Evolutionary conservation across 83 land plant genomes (phyloP).

Genomic region (Diphasiastrum complanatum): DNA sequence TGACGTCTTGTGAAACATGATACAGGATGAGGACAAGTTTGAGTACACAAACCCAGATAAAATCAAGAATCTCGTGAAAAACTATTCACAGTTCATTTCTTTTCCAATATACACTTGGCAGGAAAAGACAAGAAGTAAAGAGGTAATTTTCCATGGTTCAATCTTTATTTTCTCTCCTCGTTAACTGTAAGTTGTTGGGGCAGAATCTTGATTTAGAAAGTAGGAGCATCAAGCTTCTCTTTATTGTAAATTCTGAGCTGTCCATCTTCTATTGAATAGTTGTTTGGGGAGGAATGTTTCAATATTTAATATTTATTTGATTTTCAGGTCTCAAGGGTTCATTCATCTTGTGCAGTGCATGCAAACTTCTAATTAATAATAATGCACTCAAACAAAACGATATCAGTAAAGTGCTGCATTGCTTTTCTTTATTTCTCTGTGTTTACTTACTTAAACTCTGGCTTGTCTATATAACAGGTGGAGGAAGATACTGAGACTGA

Average conservation of each 20-base stretch:
- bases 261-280: too few relatives aligned
- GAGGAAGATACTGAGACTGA: constrained; percentile 62
- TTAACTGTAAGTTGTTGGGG: neutral
- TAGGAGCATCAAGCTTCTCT: too few relatives aligned
- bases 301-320: too few relatives aligned
- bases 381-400: too few relatives aligned
- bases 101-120: constrained; percentile 96
- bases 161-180: neutral
- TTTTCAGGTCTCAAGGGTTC: too few relatives aligned
- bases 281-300: too few relatives aligned
- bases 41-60: constrained; percentile 83
- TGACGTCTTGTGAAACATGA: constrained; percentile 9
- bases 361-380: too few relatives aligned
- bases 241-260: too few relatives aligned
- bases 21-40: constrained; percentile 76
- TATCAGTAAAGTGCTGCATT: neutral
- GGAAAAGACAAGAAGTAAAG: constrained; percentile 72
- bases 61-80: constrained; percentile 74
- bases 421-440: too few relatives aligned
- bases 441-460: neutral
- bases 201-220: neutral
- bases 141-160: constrained; percentile 40
- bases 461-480: constrained; percentile 30
- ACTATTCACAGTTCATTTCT: constrained; percentile 93
- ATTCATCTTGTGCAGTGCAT: too few relatives aligned